phyloP scores from a whole-genome alignment of 805 yeast genomes.

The Cyberlindnera galapagoensis region DNA sequence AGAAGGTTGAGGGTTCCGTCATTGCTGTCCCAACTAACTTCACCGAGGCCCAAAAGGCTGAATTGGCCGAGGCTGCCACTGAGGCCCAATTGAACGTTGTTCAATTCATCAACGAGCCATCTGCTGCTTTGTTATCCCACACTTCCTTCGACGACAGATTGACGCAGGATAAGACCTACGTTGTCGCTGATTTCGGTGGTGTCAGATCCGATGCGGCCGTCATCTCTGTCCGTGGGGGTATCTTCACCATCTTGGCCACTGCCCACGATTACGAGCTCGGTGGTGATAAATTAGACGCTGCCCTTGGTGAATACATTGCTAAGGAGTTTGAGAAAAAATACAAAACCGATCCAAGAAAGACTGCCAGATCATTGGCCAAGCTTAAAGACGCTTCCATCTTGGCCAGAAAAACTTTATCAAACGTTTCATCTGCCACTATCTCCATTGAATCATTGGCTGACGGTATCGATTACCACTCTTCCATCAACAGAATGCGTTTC shows the following conservation, averaged over 20 bases:
- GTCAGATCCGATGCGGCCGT: conserved; percentile 94
- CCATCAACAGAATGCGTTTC: conserved; percentile 89
- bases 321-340: conserved; percentile 90
- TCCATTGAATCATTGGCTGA: conserved; percentile 93
- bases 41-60: conserved; percentile 62
- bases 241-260: conserved; percentile 82
- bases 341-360: conserved; percentile 72
- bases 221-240: conserved; percentile 88
- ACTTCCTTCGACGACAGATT: conserved; percentile 33
- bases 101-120: conserved; percentile 88
- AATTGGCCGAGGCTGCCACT: conserved; percentile 52
- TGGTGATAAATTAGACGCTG: conserved; percentile 79
- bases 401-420: conserved; percentile 87
- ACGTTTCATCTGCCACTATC: conserved; percentile 81
- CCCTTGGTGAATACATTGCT: conserved; percentile 77
- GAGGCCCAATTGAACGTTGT: conserved; percentile 73
- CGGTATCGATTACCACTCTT: conserved; percentile 88
- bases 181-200: conserved; percentile 96
- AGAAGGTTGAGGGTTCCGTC: conserved; percentile 72
- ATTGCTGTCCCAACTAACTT: conserved; percentile 89
- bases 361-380: conserved; percentile 83
- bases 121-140: conserved; percentile 86
- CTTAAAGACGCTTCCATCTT: conserved; percentile 74
- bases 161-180: conserved; percentile 64
- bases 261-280: conserved; percentile 79